Base-by-base conservation (phyloP, 352 stramenopile species). In the Globisporangium orthogonon region DNA sequence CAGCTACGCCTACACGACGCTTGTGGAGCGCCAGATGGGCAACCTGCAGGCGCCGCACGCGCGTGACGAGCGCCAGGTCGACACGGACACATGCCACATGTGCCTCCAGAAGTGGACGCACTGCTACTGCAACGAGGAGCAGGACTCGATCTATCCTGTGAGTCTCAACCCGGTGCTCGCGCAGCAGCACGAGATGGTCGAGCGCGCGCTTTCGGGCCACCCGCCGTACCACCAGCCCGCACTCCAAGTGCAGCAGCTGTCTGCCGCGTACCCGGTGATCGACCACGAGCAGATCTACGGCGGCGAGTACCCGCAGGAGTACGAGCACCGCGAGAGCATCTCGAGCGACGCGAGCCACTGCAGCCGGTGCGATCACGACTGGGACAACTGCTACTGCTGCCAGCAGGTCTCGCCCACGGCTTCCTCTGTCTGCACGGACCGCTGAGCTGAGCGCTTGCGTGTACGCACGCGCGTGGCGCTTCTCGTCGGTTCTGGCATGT, bases 71-170 rank as follows among this genome's bases (percentile, higher is more conserved):
- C 69, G 58, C 7, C 71, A 86, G 33, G 74, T 94, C 3, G 77
- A 70, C 18, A 72, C 80, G 0, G 78, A 94, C 58, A 90, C 79
- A 30, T 94, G 84, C 54, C 76, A 83, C 61, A 68, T 73, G 40
- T 94, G 84, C 56, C 51, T 88, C 48, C 78, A 91, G 52, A 91
- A 91, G 61, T 94, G 84, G 84, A 91, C 79, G n/a, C 69, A 92
- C 59, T 94, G 84, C 63, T 91, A 91, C 60, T 94, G 84, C 71
- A 90, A 90, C 58, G 86, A 83, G 50, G 79, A 94, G 51, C 78
- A 91, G 58, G 76, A 90, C 57, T 72, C 70, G 15, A 68, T 90
- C 43, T 87, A 78, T 51, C 70, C 73, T 11, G 65, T 82, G 30
- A 68, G 65, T 33, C 55, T 75, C 23, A 50, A 63, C 54, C 56